A percentile compares a stretch with the other conserved stretches of the same genome.
phyloP scores from a whole-genome alignment of 805 yeast species.

The Lachancea fermentati region DNA sequence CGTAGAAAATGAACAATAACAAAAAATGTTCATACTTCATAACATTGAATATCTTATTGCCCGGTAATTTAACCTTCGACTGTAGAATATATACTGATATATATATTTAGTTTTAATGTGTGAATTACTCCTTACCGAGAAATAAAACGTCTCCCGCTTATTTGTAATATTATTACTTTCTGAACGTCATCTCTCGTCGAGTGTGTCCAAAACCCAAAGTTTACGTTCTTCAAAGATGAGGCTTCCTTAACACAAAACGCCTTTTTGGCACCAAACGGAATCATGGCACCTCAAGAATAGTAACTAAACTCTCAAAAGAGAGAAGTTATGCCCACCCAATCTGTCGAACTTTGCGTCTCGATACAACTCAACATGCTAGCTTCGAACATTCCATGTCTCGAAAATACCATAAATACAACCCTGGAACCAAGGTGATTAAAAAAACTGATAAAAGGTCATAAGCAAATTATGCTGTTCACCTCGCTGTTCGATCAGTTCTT shows the following conservation, averaged over 20 bases:
- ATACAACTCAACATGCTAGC: neutral
- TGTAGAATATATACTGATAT: neutral
- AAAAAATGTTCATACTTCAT: too few species aligned
- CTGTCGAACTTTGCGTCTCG: too few species aligned
- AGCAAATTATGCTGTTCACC: too few species aligned
- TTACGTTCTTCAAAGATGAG: too few species aligned
- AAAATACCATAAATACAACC: neutral
- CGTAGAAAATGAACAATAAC: neutral
- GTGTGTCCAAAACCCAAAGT: too few species aligned
- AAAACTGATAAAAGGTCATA: too few species aligned
- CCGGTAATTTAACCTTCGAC: neutral
- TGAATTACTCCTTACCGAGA: neutral
- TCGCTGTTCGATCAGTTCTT: slow-evolving; percentile 9
- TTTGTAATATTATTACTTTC: neutral
- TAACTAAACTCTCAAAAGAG: too few species aligned
- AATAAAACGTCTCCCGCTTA: neutral
- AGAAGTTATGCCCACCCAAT: too few species aligned
- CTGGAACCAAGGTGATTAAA: neutral
- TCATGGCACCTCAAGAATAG: too few species aligned
- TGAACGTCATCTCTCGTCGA: neutral
- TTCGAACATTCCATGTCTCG: neutral
- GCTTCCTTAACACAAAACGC: too few species aligned
- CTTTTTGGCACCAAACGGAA: too few species aligned
- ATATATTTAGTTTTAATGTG: neutral
- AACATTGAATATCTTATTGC: neutral